phyloP scores from a whole-genome alignment of 306 rosid genomes.

The Fagus sylvatica region DNA sequence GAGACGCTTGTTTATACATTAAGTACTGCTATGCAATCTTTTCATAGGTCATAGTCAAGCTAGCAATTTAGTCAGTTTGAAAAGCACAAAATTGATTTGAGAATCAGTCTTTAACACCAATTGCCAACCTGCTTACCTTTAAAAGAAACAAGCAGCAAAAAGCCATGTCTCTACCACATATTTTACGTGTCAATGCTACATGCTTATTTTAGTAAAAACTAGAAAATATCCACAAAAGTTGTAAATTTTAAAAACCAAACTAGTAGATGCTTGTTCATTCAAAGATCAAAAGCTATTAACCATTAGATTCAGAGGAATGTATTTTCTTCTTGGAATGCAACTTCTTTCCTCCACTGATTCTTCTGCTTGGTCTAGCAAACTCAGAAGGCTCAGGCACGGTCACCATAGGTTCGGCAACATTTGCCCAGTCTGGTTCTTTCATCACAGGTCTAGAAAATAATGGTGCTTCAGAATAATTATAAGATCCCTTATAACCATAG shows the following conservation, averaged over 20 bases:
- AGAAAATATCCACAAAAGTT: neutral
- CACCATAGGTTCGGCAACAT: conserved; percentile 27
- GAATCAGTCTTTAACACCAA: neutral
- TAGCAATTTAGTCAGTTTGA: neutral
- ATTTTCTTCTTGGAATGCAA: conserved; percentile 31
- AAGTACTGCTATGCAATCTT: neutral
- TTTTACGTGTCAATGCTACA: neutral
- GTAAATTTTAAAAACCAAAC: neutral
- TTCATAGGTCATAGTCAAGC: neutral
- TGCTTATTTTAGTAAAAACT: neutral
- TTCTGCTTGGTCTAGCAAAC: conserved; percentile 52
- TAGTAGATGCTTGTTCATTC: neutral
- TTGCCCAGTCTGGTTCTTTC: conserved; percentile 20
- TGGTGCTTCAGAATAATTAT: conserved; percentile 46
- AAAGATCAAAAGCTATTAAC: conserved; percentile 32
- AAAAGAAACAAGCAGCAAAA: conserved; percentile 1
- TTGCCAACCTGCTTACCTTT: neutral
- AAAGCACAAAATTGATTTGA: neutral
- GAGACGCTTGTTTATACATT: neutral
- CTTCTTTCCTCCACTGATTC: conserved; percentile 18
- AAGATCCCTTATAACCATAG: conserved; percentile 30
- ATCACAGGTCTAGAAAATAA: conserved; percentile 55
- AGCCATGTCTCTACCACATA: neutral
- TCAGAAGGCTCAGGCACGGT: conserved; percentile 50
- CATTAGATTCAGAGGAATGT: conserved; percentile 33